Evolutionary conservation across 2,329 filamentous ascomycete species (phyloP).

Genomic region (Aspergillus quadrilineatus): DNA sequence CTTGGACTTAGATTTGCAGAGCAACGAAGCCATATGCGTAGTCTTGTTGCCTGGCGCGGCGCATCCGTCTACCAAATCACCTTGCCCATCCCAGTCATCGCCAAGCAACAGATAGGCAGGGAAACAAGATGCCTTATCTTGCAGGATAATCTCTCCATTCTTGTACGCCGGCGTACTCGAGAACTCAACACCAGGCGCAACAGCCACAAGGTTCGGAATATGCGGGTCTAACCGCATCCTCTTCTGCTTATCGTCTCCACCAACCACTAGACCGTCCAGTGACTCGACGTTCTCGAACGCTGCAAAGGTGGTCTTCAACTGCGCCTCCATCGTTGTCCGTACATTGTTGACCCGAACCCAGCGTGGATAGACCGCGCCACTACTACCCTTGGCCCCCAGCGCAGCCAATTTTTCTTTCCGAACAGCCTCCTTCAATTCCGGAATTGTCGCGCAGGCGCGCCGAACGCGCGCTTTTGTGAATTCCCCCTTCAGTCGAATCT

Average conservation of each 20-base stretch:
- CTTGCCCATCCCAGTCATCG: slow-evolving; percentile 59
- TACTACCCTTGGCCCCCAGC: slow-evolving; percentile 36
- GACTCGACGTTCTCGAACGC: slow-evolving; percentile 58
- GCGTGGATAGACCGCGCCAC: slow-evolving; percentile 62
- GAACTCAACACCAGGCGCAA: slow-evolving; percentile 70
- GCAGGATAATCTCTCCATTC: slow-evolving; percentile 77
- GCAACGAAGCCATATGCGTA: slow-evolving; percentile 80
- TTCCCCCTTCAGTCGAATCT: slow-evolving; percentile 75
- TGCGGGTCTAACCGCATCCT: slow-evolving; percentile 64
- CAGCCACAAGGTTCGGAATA: slow-evolving; percentile 78
- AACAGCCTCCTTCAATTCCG: slow-evolving; percentile 55
- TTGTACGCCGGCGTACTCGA: slow-evolving; percentile 72
- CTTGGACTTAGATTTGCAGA: slow-evolving; percentile 37
- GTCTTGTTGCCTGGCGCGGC: slow-evolving; percentile 97
- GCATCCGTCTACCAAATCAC: slow-evolving; percentile 82
- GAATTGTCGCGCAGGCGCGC: slow-evolving; percentile 66
- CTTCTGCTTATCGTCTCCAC: slow-evolving; percentile 28
- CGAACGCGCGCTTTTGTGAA: slow-evolving; percentile 76
- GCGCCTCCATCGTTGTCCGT: slow-evolving; percentile 66
- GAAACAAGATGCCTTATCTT: slow-evolving; percentile 97
- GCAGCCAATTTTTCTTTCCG: slow-evolving; percentile 42
- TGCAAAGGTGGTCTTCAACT: slow-evolving; percentile 73
- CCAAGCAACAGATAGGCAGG: slow-evolving; percentile 80
- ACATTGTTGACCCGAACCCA: slow-evolving; percentile 89
- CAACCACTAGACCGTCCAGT: slow-evolving; percentile 56